Evolutionary conservation across 2,329 filamentous ascomycete species (phyloP), one percentile per base, ranked within the genome.

Genomic region (Calonectria crousiana): DNA sequence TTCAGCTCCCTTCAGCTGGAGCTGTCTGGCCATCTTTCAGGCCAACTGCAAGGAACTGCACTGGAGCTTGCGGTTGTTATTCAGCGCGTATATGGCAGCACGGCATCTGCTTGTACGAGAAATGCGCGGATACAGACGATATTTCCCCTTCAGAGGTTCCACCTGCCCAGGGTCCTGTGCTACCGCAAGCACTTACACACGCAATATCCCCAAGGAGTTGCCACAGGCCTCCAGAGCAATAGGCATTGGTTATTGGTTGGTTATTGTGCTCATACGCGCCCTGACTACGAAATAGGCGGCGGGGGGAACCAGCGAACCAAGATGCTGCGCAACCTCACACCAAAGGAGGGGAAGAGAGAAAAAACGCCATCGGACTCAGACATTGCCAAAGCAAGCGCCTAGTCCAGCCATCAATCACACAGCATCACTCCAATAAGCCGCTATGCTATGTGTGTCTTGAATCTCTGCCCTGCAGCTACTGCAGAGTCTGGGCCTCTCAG

Each of bases 381-480:
- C 36, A 41, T 26, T 62, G 36, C 23, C 56, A 41, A 16, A 62
- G 34, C 56, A 41, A 62, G 56, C 56, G 56, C 56, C 20, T 20
- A 36, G 30, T 32, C 53, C 56, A 62, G 56, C 34, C 56, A 62
- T 41, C 56, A 62, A 62, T 62, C 56, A 62, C 56, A 62, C 56
- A 18, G 23, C 56, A 41, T 41, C 14, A 5, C 56, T 62, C 56
- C 56, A 41, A 62, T 62, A 62, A 38, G 56, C 34, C 56, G 56
- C 34, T 28, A n/a, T 36, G 32, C 6, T 62, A 23, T 41, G 44
- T 13, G n/a, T 62, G 56, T 62, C 34, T 38, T 56, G 30, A 34
- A 32, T 28, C 34, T 26, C 56, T 62, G 56, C 36, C 56, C 56
- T 62, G 56, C 56, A 62, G 34, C 52, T 56, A 11, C 28, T 56